Percentiles rank a stretch among this genome's conserved stretches.
These are phyloP conservation scores for Monosporascus sp. DNA, from an alignment of 2,329 filamentous ascomycete genomes.

Conservation along the genomic window DNA sequence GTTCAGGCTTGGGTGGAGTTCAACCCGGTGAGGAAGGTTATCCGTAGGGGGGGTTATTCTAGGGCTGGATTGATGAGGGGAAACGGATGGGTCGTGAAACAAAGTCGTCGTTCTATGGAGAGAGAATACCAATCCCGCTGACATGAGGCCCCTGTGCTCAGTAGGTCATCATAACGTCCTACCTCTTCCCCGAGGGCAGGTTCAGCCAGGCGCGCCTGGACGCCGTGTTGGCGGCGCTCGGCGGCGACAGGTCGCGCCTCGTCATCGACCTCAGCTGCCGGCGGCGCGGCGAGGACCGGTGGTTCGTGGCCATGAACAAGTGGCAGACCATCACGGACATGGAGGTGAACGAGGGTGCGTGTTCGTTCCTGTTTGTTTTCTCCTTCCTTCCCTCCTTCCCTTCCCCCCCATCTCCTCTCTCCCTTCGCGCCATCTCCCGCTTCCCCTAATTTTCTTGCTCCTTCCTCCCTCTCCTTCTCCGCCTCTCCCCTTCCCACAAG, in stretches of 20 bases:
- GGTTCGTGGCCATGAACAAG: conserved; percentile 99
- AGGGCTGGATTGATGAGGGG: no score
- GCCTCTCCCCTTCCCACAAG: no score
- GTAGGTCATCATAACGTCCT: conserved; percentile 96
- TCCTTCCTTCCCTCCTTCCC: neutral
- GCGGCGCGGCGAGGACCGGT: conserved; percentile 62
- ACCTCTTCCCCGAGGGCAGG: conserved; percentile 76
- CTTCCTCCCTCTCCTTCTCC: no score
- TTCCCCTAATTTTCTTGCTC: no score
- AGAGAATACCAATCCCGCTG: no score
- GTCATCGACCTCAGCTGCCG: conserved; percentile 95
- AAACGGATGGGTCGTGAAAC: no score
- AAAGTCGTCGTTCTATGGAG: no score
- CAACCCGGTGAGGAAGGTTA: no score
- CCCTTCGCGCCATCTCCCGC: no score
- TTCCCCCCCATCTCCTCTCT: neutral
- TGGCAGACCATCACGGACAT: conserved; percentile 98
- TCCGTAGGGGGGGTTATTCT: no score
- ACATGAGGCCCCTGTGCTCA: conserved; percentile 1
- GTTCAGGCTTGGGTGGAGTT: no score
- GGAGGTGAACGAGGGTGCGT: conserved; percentile 77
- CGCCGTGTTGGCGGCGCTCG: conserved; percentile 66
- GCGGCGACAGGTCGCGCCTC: conserved; percentile 70
- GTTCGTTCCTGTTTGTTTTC: neutral
- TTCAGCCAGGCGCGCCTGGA: conserved; percentile 77